Evolutionary conservation across 2,329 filamentous ascomycete species (phyloP).

Genomic region (Calonectria honghensis): DNA sequence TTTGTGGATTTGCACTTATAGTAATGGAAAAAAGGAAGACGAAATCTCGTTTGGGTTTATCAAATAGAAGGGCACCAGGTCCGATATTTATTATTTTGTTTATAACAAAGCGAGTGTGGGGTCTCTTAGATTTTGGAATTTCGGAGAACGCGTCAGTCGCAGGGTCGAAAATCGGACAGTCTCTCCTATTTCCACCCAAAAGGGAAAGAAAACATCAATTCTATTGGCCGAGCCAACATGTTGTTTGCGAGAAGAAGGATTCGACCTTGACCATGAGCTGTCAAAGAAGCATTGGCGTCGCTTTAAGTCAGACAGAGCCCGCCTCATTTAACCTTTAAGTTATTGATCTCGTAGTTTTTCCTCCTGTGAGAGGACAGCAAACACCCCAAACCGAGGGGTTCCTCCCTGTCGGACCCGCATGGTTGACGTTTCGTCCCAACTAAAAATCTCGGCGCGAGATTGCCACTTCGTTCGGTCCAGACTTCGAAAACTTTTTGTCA

Average conservation of each 20-base stretch:
- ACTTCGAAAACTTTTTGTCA: slow-evolving; percentile 16
- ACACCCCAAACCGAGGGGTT: neutral
- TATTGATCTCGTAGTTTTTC: slow-evolving; percentile 1
- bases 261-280: neutral
- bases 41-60: neutral
- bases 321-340: slow-evolving; percentile 18
- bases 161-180: neutral
- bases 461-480: neutral
- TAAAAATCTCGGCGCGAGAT: neutral
- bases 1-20: neutral
- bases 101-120: neutral
- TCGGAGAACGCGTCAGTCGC: neutral
- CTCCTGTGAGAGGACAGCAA: slow-evolving; percentile 1
- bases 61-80: neutral
- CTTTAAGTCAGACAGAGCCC: slow-evolving; percentile 18
- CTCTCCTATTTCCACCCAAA: neutral
- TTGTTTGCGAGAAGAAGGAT: neutral
- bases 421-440: slow-evolving; percentile 14
- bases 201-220: neutral
- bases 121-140: neutral
- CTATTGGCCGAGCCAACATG: neutral
- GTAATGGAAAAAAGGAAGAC: neutral
- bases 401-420: slow-evolving; percentile 12
- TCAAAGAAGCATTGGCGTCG: neutral
- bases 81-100: neutral